Percentiles rank a stretch among this genome's conserved stretches.
Conservation (phyloP, 345 rosid species). For the Erysimum cheiranthoides region DNA sequence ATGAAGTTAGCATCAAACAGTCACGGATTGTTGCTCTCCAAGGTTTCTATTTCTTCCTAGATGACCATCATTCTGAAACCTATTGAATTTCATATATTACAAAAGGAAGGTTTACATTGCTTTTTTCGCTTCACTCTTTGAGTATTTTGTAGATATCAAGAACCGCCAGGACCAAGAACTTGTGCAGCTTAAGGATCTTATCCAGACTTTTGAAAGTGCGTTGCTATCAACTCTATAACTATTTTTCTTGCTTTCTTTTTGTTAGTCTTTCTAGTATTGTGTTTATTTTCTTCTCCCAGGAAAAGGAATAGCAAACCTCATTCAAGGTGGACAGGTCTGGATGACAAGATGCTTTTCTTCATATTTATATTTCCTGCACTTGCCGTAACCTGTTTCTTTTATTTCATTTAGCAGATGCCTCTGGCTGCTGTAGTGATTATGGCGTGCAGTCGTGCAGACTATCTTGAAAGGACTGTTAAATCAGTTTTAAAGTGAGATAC, state of each 20-base stretch:
- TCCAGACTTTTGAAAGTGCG: conserved; percentile 76
- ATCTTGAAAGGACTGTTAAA: conserved; percentile 80
- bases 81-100: background rate
- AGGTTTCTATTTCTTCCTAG: conserved; percentile 53
- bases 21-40: conserved; percentile 72
- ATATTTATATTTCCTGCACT: conserved; percentile 9
- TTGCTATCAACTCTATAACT: conserved; percentile 20
- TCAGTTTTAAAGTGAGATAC: conserved; percentile 74
- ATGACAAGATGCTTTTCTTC: conserved; percentile 21
- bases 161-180: conserved; percentile 65
- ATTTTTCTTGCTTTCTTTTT: conserved; percentile 2
- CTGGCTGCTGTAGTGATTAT: conserved; percentile 95
- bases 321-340: conserved; percentile 61
- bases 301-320: conserved; percentile 66
- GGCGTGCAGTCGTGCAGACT: conserved; percentile 99
- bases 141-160: conserved; percentile 59
- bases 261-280: background rate
- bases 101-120: background rate
- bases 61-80: background rate
- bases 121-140: conserved; percentile 22
- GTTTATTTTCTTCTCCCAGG: conserved; percentile 57
- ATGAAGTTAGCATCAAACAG: conserved; percentile 82
- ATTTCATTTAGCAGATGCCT: conserved; percentile 57
- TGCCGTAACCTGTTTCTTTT: conserved; percentile 33
- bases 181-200: conserved; percentile 67